phyloP scores from a whole-genome alignment of 2,329 filamentous ascomycete genomes.

The Paecilomyces fulvus region DNA sequence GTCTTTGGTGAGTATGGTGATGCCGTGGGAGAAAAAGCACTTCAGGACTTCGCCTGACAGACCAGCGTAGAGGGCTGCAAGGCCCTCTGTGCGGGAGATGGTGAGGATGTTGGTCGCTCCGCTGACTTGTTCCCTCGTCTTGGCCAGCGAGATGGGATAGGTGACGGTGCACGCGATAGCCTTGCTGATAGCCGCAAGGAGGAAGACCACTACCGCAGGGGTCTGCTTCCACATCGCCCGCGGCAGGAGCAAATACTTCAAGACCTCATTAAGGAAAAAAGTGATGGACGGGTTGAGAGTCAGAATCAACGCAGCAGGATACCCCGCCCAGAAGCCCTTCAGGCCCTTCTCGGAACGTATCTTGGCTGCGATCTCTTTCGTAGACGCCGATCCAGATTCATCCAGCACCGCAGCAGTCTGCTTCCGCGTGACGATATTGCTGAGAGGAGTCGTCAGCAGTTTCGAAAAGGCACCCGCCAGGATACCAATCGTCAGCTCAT shows the following conservation, averaged over 20 bases:
- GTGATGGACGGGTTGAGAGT: constrained; percentile 82
- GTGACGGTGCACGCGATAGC: constrained; percentile 66
- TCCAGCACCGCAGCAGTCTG: constrained; percentile 54
- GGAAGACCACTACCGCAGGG: constrained; percentile 48
- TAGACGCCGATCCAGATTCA: constrained; percentile 26
- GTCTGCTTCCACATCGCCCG: constrained; percentile 45
- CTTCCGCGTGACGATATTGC: constrained; percentile 73
- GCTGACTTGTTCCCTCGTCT: constrained; percentile 62
- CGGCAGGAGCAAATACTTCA: constrained; percentile 54
- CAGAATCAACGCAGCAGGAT: constrained; percentile 69
- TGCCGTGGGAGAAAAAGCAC: constrained; percentile 75
- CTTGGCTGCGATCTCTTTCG: constrained; percentile 51
- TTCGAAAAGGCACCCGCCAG: constrained; percentile 67
- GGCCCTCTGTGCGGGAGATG: constrained; percentile 55
- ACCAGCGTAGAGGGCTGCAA: constrained; percentile 64
- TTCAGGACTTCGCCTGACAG: constrained; percentile 69
- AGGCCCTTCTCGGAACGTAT: constrained; percentile 64
- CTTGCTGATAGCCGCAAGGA: constrained; percentile 70
- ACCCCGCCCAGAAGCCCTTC: constrained; percentile 77
- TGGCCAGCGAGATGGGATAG: constrained; percentile 82
- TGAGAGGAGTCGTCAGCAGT: constrained; percentile 68
- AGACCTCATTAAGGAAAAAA: constrained; percentile 68
- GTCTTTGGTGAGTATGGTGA: constrained; percentile 83
- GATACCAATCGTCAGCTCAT: constrained; percentile 64
- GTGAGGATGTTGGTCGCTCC: constrained; percentile 48